A percentile compares a stretch with the other conserved stretches of the same genome.
Conservation (phyloP, 2,329 filamentous ascomycete genomes). For the Monosporascus sp. region DNA sequence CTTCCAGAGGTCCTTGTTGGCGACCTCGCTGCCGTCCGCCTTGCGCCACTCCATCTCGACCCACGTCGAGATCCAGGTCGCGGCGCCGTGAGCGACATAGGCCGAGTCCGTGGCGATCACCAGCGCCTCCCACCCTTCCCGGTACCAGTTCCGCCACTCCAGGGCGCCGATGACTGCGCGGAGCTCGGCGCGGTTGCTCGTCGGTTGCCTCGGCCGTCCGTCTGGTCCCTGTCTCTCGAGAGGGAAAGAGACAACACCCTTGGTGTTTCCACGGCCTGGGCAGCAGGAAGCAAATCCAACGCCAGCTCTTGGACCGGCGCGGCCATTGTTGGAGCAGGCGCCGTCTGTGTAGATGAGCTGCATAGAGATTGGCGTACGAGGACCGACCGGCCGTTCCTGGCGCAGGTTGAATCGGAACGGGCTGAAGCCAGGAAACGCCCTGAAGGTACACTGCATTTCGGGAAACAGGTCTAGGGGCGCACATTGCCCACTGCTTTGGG, state of each 20-base stretch:
- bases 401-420: not conserved
- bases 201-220: slow-evolving; percentile 23
- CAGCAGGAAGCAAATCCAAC: slow-evolving; percentile 17
- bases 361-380: not conserved
- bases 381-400: not conserved
- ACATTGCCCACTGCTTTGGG: not conserved
- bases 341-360: not conserved
- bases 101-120: slow-evolving; percentile 4
- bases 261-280: slow-evolving; percentile 1
- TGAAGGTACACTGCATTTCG: not conserved
- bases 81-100: slow-evolving; percentile 4
- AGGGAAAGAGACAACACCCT: slow-evolving; percentile 22
- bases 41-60: not conserved
- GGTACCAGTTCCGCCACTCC: slow-evolving; percentile 15
- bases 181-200: slow-evolving; percentile 41
- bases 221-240: slow-evolving; percentile 32
- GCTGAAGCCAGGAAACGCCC: not conserved
- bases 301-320: slow-evolving; percentile 2
- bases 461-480: not conserved
- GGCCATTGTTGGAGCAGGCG: not conserved
- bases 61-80: slow-evolving; percentile 1
- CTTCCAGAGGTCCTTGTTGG: slow-evolving; percentile 1
- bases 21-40: not conserved
- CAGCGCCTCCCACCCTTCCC: slow-evolving; percentile 6
- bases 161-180: slow-evolving; percentile 37